phyloP scores from a whole-genome alignment of 192 early-diverging fungal genomes.

The Backusella macrospora region DNA sequence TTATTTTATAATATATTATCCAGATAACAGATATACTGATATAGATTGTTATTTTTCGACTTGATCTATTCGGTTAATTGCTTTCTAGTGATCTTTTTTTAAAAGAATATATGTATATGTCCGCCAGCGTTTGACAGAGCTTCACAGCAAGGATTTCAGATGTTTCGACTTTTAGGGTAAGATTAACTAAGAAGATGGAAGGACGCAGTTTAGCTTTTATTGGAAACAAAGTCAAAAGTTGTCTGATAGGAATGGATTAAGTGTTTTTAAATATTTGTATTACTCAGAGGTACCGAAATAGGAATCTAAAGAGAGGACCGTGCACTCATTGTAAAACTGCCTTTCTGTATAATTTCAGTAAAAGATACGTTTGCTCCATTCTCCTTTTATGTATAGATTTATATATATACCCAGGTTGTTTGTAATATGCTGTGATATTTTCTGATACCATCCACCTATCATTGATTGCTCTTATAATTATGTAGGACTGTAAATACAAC shows the following conservation, averaged over 20 bases:
- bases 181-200: not conserved
- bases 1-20: too few relatives aligned
- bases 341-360: not conserved
- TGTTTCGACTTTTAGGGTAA: not conserved
- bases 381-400: not conserved
- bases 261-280: not conserved
- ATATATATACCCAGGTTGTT: not conserved
- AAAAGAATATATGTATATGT: not conserved
- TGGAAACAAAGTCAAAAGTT: not conserved
- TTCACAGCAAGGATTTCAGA: not conserved
- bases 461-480: not conserved
- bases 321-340: not conserved
- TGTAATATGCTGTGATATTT: not conserved
- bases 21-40: not conserved
- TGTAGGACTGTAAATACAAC: not conserved
- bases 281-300: not conserved
- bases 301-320: not conserved
- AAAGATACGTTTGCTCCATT: not conserved
- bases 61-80: not conserved
- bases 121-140: not conserved
- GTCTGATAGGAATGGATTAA: not conserved
- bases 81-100: not conserved
- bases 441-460: not conserved
- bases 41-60: not conserved
- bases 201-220: not conserved